Conservation (phyloP, 306 rosid genomes). For the Pueraria montana region DNA sequence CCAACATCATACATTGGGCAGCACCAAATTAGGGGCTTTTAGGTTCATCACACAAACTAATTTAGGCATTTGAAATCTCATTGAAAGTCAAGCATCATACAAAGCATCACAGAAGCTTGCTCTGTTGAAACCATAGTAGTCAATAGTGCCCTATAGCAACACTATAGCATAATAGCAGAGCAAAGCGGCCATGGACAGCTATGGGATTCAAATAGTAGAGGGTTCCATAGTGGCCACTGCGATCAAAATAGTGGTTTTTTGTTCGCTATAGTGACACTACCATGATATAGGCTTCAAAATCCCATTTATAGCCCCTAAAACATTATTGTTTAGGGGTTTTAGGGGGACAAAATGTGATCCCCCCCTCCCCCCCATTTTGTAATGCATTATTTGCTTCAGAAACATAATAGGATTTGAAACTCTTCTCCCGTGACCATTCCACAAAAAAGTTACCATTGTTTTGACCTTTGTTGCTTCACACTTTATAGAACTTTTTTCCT, state of each 20-base stretch:
- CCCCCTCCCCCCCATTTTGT: neutral
- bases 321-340: neutral
- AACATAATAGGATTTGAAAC: neutral
- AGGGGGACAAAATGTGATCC: neutral
- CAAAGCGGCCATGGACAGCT: neutral
- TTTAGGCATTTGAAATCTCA: slow-evolving; percentile 9
- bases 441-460: no score
- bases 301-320: neutral
- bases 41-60: slow-evolving; percentile 17
- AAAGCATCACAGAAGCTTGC: neutral
- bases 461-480: no score
- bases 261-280: neutral
- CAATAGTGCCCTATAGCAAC: neutral
- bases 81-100: neutral
- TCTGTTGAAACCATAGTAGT: neutral
- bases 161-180: neutral
- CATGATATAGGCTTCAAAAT: neutral
- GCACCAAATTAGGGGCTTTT: neutral
- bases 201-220: neutral
- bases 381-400: slow-evolving; percentile 8
- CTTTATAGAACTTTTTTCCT: no score
- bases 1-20: neutral
- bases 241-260: neutral
- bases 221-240: neutral
- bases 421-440: neutral